Conservation (phyloP, 2,329 filamentous ascomycete genomes). For the Colletotrichum tabaci region DNA sequence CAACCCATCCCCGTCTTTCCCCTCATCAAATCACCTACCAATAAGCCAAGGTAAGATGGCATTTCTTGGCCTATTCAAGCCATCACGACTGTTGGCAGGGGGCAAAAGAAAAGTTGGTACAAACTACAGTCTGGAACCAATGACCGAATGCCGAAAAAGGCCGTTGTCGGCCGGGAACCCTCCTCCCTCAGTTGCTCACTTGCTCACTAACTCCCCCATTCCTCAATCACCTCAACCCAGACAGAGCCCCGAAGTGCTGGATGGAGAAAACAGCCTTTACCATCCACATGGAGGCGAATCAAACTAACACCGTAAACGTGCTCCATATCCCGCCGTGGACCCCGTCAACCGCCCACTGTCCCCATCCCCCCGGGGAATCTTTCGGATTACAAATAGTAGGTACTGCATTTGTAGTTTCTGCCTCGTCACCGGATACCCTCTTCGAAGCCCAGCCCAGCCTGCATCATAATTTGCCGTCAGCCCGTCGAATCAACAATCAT, state of each 20-base stretch:
- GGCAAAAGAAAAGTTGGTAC: not conserved
- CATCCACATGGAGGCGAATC: conserved; percentile 24
- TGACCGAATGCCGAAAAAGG: conserved; percentile 41
- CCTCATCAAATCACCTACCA: not conserved
- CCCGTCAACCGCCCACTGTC: conserved; percentile 2
- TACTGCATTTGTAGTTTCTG: conserved; percentile 28
- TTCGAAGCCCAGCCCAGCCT: not conserved
- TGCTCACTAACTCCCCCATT: too few relatives aligned
- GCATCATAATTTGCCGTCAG: not conserved
- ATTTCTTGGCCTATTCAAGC: not conserved
- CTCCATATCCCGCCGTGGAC: conserved; percentile 38
- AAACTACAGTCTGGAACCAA: not conserved
- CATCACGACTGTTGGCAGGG: not conserved
- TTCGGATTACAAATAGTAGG: conserved; percentile 40
- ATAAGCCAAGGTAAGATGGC: conserved; percentile 5
- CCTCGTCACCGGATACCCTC: not conserved
- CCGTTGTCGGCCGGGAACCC: conserved; percentile 29
- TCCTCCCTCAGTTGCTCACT: too few relatives aligned
- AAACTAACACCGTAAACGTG: conserved; percentile 27
- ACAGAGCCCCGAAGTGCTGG: not conserved
- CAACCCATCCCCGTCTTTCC: too few relatives aligned
- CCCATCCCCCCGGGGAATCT: conserved; percentile 37
- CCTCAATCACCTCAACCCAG: conserved; percentile 1
- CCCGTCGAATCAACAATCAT: not conserved
- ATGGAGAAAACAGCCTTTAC: conserved; percentile 1